These are phyloP conservation scores for Stachybotrys chartarum DNA, from an alignment of 2,329 filamentous ascomycete species.

Conservation along the genomic window DNA sequence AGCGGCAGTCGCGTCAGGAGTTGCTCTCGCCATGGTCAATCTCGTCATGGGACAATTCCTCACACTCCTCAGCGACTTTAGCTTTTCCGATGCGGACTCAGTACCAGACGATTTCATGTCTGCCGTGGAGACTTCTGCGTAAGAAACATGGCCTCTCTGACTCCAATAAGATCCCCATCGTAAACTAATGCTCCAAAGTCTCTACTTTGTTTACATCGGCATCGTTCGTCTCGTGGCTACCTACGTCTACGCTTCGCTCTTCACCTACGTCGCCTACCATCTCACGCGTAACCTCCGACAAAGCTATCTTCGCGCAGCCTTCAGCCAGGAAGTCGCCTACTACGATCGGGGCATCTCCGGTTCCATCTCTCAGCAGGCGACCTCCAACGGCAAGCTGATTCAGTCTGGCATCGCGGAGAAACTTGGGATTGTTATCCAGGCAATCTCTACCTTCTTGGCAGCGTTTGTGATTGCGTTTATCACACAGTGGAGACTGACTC, in stretches of 20 bases:
- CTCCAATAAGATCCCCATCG: too few species aligned
- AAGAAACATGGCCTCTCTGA: too few species aligned
- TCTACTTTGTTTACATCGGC: slow-evolving; percentile 52
- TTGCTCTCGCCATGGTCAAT: too few species aligned
- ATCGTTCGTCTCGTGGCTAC: slow-evolving; percentile 40
- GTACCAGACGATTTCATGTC: too few species aligned
- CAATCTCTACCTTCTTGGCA: slow-evolving; percentile 24
- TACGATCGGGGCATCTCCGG: slow-evolving; percentile 33
- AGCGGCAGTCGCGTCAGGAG: too few species aligned
- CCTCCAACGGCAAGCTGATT: slow-evolving; percentile 32
- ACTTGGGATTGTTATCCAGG: slow-evolving; percentile 26
- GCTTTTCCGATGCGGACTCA: too few species aligned
- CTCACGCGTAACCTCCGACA: slow-evolving; percentile 38
- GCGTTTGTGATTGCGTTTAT: slow-evolving; percentile 28
- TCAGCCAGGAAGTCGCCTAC: slow-evolving; percentile 39
- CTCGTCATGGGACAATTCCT: too few species aligned
- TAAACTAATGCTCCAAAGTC: too few species aligned
- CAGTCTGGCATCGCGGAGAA: slow-evolving; percentile 29
- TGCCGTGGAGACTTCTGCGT: too few species aligned
- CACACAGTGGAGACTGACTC: slow-evolving; percentile 31
- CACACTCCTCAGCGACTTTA: too few species aligned
- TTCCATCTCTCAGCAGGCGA: slow-evolving; percentile 25
- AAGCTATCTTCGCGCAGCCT: slow-evolving; percentile 37
- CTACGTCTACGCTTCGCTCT: slow-evolving; percentile 32
- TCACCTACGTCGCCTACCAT: slow-evolving; percentile 40